Evolutionary conservation across 1,284 basidiomycete species (phyloP), one percentile per base, ranked within the genome.

Genomic region (Irpex rosettiformis): DNA sequence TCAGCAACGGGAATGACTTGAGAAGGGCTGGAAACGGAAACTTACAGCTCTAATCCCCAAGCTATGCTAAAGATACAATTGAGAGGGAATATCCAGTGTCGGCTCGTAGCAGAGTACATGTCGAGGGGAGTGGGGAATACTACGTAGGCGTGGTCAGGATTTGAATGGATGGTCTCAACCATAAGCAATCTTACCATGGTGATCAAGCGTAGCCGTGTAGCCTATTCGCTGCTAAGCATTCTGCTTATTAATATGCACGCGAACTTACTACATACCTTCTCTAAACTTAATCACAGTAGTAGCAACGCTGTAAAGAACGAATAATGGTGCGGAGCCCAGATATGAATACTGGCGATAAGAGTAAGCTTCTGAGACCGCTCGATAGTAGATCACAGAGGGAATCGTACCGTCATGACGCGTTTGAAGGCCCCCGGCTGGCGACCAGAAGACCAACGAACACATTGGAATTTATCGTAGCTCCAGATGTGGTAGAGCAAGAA

Each of bases 341-440:
- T 91, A 91, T 8, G 87, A 87, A 71, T 91, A 91, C 89, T 91
- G 64, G 33, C 3, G 24, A n/a, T 27, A 13, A 25, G n/a, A n/a
- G 24, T 24, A 21, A 57, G 18, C 52, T 13, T 33, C 45, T 10
- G 37, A 28, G 49, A 18, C 42, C 13, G 3, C 3, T 29, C 48
- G 43, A 18, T 33, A 53, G 5, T 40, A 3, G 24, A 53, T 54
- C 58, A 54, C 45, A 8, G n/a, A 52, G 48, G 49, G 8, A 27
- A 22, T 76, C 84, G 68, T 67, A 89, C 88, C 24, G 87, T 90
- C 88, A 91, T 91, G 68, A 91, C 78, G 58, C 88, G 80, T 73
- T 88, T 90, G 79, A 91, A 91, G 18, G 88, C 83, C 57, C 89
- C 88, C 58, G 86, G 86, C 69, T 88, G 86, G 54, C 86, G 78